Evolutionary conservation across 768 basidiomycete genomes (phyloP), one percentile per base, ranked within the genome.

Genomic region (Russula ochroleuca): DNA sequence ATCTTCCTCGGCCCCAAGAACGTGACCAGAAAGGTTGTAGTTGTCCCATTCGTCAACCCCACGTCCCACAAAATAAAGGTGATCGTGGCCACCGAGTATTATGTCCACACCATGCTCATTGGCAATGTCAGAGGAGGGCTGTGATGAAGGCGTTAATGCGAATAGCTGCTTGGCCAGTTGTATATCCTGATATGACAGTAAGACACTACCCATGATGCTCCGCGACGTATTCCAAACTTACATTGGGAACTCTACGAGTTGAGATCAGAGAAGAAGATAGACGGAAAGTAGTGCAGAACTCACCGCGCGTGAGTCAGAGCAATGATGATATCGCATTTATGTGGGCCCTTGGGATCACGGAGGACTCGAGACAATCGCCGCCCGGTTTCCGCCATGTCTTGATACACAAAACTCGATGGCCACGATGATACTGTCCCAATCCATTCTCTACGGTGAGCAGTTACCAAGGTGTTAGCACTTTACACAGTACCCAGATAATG

Each of bases 61-160:
- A 67, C 80, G 83, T 40, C 86, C 83, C 47, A 83, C 80, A 71
- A 83, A 92, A 75, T 91, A 92, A 3, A 88, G 76, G 66, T 96
- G 94, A 71, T 96, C 94, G 69, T 96, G 94, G 2, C 94, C 94
- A 5, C 94, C 94, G 2, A 95, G 80, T 45, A 95, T 73, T 28
- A 94, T 74, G 70, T 95, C 94, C 2, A 87, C 87, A 7, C 94
- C 94, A 66, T 96, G 92, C 51, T 77, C 71, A 48, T 74, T 72
- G 21, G 75, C 75, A 47, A 88, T 78, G 2, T 81, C 68, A 5
- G 69, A 69, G 3, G 64, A 63, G 37, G 75, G 57, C 70, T 86
- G 86, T 19, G 76, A 78, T 14, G 78, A 75, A 1, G 88, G 83
- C 5, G 87, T 85, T 23, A 79, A 74, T 0, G 86, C 87, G 25